Evolutionary conservation across 2,329 filamentous ascomycete species (phyloP), one percentile per base, ranked within the genome.

Genomic region (Beauveria scarabaeidicola): DNA sequence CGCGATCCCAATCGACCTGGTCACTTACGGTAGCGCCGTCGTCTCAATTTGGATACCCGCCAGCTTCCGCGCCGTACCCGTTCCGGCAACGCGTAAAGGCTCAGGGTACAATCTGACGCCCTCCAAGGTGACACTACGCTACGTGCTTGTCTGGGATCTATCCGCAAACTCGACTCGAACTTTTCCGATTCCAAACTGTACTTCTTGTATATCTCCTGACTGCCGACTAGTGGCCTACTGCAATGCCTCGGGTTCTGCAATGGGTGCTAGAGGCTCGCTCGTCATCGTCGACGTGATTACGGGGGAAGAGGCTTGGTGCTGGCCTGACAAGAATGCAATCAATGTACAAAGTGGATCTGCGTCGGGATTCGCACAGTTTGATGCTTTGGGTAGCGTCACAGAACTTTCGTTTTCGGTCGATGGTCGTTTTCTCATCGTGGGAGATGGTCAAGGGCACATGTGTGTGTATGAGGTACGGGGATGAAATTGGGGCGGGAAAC

Each of bases 31-130:
- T 19, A 72, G 69, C 59, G 66, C 72, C 0, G 70, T 72, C 6
- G 71, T 75, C 1, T 76, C 73, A 8, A 72, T 76, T 27, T 76
- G 74, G 74, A 73, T 75, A 50, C 72, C 73, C 0, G 72, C 74
- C 5, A 68, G 64, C 32, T 74, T 73, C 62, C 70, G 69, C 15
- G 69, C 71, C 11, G 66, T 74, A 8, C 67, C 69, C 1, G 66
- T 67, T 9, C 63, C 69, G 3, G 64, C 66, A 3, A 52, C 65
- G 2, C 65, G 65, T 1, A 68, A 69, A 2, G 62, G 61, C 1
- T 29, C 54, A 1, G 69, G 68, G 3, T 75, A 66, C 62, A 73
- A 74, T 53, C 68, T 76, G 1, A 65, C 65, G 1, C 71, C 71
- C 1, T 67, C 69, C 0, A 23, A 64, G 1, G 73, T 75, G 3